Evolutionary conservation across 441 rosid species (phyloP), one percentile per base, ranked within the genome.

Genomic region (Euphorbia celastroides): DNA sequence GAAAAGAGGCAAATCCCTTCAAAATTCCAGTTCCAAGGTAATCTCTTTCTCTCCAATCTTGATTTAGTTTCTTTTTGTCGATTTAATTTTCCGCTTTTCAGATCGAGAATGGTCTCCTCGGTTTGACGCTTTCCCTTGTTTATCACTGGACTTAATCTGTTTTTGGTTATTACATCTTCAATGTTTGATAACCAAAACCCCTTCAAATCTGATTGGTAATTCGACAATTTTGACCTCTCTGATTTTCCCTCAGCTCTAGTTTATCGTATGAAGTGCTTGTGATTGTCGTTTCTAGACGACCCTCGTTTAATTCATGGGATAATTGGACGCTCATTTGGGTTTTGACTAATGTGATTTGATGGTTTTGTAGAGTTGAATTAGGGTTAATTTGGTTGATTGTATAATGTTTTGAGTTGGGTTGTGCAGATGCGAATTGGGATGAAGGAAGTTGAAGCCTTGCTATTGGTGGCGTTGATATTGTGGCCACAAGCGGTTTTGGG

Each of bases 341-440:
- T 50, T 64, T 28, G 58, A n/a, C 12, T 20, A 34, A 7, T n/a
- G 7, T 32, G 31, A 22, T 16, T 7, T 32, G 48, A 52, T 19
- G 36, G 38, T 32, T 32, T 48, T 11, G 36, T 13, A 41, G 16
- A 11, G 6, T 46, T 14, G 63, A 46, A 34, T 57, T 38, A 46
- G 36, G 46, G 22, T 10, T 28, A 28, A 13, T 55, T n/a, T n/a
- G n/a, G n/a, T n/a, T n/a, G n/a, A n/a, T n/a, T n/a, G n/a, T n/a
- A n/a, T n/a, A n/a, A n/a, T n/a, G n/a, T n/a, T n/a, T n/a, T n/a
- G n/a, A n/a, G n/a, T n/a, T n/a, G n/a, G n/a, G 32, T 56, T 57
- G 8, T 64, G 14, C 76, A 82, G 90, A 85, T 88, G 92, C 75
- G 67, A 69, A 72, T 72, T 42, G 74, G 75, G 67, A 26, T 42